phyloP scores from a whole-genome alignment of 495 filamentous ascomycete species.

The Rusavskia elegans region DNA sequence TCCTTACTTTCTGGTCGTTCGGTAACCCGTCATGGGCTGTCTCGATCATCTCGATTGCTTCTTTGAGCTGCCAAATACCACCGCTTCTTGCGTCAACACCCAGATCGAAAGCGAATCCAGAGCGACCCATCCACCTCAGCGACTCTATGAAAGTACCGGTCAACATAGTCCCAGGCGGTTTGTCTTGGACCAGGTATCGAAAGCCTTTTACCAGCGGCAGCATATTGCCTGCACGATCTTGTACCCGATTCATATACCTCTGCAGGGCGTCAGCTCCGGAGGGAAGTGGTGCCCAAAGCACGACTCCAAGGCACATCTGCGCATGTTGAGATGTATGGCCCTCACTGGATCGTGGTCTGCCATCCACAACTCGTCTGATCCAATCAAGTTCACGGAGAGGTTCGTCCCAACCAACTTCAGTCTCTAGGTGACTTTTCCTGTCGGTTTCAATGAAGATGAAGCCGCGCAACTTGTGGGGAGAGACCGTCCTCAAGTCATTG shows the following conservation, averaged over 20 bases:
- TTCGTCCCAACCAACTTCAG: conserved; percentile 33
- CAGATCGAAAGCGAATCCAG: conserved; percentile 58
- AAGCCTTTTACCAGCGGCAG: conserved; percentile 51
- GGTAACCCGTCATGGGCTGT: conserved; percentile 40
- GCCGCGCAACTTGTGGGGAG: conserved; percentile 29
- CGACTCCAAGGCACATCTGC: conserved; percentile 42
- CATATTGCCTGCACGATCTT: conserved; percentile 20
- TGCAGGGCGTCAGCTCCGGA: conserved; percentile 33
- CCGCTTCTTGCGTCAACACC: conserved; percentile 59
- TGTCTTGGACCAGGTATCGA: conserved; percentile 67
- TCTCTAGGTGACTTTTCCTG: conserved; percentile 41
- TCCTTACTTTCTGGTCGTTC: conserved; percentile 40
- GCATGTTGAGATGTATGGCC: conserved; percentile 37
- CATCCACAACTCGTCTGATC: conserved; percentile 45
- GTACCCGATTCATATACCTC: conserved; percentile 33
- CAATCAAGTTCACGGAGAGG: conserved; percentile 59
- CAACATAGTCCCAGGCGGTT: conserved; percentile 45
- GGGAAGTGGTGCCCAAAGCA: conserved; percentile 71
- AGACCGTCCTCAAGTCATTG: conserved; percentile 7
- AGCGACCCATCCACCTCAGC: conserved; percentile 48
- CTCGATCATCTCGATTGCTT: conserved; percentile 56
- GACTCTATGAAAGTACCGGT: conserved; percentile 45
- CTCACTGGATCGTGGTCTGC: conserved; percentile 38
- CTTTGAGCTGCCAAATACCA: conserved; percentile 55
- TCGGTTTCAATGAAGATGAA: conserved; percentile 77